phyloP scores from a whole-genome alignment of 2,329 filamentous ascomycete genomes.

The Tolypocladium ophioglossoides region DNA sequence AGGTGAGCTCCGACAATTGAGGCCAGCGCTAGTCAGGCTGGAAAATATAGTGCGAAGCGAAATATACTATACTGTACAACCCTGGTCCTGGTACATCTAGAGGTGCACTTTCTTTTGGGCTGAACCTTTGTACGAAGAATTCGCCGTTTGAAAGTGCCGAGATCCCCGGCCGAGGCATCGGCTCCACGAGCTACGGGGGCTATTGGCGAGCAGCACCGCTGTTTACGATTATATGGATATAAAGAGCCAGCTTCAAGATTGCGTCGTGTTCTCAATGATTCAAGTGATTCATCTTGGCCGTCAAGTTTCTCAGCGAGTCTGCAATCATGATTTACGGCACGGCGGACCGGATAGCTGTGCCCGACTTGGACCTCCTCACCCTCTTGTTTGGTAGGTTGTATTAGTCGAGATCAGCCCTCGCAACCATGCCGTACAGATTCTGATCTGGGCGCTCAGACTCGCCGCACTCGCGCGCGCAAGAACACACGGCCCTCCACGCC shows the following conservation, averaged over 20 bases:
- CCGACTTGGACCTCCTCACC: slow-evolving; percentile 30
- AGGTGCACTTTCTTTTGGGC: no score
- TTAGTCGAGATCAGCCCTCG: neutral
- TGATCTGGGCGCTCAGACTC: slow-evolving; percentile 19
- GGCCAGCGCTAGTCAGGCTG: no score
- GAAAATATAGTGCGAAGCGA: no score
- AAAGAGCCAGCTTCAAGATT: neutral
- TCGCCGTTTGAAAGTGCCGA: neutral
- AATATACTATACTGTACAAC: no score
- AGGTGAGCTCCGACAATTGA: no score
- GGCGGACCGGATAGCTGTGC: slow-evolving; percentile 11
- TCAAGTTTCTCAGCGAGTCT: neutral
- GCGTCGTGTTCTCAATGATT: neutral
- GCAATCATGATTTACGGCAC: neutral
- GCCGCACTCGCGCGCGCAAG: slow-evolving; percentile 20
- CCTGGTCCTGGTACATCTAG: no score
- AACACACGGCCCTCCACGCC: slow-evolving; percentile 43
- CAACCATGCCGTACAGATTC: neutral
- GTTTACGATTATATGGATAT: neutral
- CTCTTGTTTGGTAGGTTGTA: slow-evolving; percentile 28
- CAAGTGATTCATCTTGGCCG: neutral
- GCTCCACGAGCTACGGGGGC: no score
- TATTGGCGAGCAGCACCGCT: neutral
- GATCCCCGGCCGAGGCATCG: neutral
- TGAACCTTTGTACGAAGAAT: no score